These are phyloP conservation scores for Pulveroboletus sp. DNA, from an alignment of 768 basidiomycete genomes.

Conservation along the genomic window DNA sequence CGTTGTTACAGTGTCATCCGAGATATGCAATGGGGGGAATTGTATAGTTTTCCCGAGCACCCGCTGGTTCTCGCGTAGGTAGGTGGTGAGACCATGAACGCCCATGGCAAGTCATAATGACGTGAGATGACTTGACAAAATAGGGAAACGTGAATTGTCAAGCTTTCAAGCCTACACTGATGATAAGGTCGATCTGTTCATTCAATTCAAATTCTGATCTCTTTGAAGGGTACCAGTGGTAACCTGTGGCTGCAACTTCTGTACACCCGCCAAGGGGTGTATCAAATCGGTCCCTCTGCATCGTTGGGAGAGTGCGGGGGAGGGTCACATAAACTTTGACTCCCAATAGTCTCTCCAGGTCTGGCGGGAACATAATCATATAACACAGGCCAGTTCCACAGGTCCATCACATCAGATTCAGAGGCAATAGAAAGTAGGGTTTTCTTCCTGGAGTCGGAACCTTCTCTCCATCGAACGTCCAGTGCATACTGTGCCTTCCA, in stretches of 20 bases:
- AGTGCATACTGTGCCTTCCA: neutral
- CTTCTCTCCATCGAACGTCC: neutral
- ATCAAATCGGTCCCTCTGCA: no score
- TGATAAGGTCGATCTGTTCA: neutral
- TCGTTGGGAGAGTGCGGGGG: neutral
- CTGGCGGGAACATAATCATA: no score
- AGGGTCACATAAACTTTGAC: neutral
- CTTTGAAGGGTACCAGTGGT: conserved; percentile 5
- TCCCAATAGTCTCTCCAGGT: no score
- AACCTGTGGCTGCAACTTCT: conserved; percentile 1
- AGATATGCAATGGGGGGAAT: conserved; percentile 17
- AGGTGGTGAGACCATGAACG: conserved; percentile 51
- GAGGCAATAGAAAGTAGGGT: no score
- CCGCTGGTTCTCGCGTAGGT: conserved; percentile 45
- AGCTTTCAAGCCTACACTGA: neutral
- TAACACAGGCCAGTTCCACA: neutral
- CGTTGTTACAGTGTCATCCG: conserved; percentile 30
- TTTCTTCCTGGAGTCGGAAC: neutral
- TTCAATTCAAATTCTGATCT: neutral
- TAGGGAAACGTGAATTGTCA: conserved; percentile 3
- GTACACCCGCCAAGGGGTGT: neutral
- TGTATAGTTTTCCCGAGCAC: conserved; percentile 36
- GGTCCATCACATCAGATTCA: no score
- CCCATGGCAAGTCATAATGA: conserved; percentile 22
- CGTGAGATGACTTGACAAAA: conserved; percentile 1